Percentiles rank a stretch among this genome's conserved stretches.
phyloP scores from a whole-genome alignment of 2,329 filamentous ascomycete species.

The Pseudogymnoascus sp. region DNA sequence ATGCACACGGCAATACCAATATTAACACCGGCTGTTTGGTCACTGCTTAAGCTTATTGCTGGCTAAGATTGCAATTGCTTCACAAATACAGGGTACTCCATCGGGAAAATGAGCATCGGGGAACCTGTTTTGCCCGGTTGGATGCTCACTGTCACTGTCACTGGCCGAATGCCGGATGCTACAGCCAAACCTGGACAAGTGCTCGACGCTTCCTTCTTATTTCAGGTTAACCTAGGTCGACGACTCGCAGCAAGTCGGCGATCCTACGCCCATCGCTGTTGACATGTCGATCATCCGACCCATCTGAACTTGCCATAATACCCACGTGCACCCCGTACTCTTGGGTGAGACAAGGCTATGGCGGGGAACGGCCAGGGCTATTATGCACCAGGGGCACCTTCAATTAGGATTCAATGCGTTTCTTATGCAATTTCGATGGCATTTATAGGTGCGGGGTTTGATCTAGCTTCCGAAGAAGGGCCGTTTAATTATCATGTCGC shows the following conservation, averaged over 20 bases:
- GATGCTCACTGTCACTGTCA: neutral
- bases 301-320: neutral
- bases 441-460: neutral
- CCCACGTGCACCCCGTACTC: conserved; percentile 1
- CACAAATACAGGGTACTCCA: neutral
- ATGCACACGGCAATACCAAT: neutral
- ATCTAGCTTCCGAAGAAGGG: neutral
- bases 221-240: too few relatives aligned
- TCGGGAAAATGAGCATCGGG: neutral
- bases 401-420: conserved; percentile 2
- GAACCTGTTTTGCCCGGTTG: neutral
- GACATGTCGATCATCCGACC: neutral
- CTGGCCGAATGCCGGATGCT: neutral
- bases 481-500: neutral
- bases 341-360: neutral
- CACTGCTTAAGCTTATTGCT: conserved; percentile 1
- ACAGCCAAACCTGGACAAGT: neutral
- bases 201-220: neutral
- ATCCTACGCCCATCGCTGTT: neutral
- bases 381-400: neutral
- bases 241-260: too few relatives aligned
- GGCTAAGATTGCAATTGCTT: neutral
- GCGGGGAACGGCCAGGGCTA: neutral
- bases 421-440: neutral
- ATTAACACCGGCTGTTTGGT: conserved; percentile 3